Evolutionary conservation across 2,329 filamentous ascomycete species (phyloP), one percentile per base, ranked within the genome.

Genomic region (Calonectria ilicicola): DNA sequence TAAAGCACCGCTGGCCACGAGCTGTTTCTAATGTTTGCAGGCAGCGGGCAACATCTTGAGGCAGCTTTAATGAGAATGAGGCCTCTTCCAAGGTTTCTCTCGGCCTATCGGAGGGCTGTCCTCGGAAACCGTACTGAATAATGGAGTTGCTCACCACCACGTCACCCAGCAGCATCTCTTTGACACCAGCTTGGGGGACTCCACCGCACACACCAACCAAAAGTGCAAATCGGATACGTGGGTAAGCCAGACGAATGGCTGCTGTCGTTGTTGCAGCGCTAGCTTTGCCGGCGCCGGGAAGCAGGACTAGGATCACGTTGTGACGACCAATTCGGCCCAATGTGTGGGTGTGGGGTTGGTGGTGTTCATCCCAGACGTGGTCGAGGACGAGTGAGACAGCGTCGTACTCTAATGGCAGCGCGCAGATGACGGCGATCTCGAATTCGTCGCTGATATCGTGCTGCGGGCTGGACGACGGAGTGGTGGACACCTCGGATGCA

Each of bases 121-220:
- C 35, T 21, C 53, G 32, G 38, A 60, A 38, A 23, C 26, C 53
- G 19, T 60, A 60, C 38, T 60, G 53, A 21, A 60, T 14, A 23
- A 60, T 60, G 32, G 53, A 35, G 53, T 23, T 60, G 53, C 53
- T 26, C 53, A 60, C 21, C 21, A 60, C 53, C 53, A 60, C 53
- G 53, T 60, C 53, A 60, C 53, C 53, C n/a, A 60, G 53, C 53
- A 60, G 53, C 53, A 60, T 40, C 7, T 60, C 53, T 32, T 40
- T 23, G 32, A 2, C 53, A 15, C 32, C n/a, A 14, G 32, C 17
- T 26, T 26, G 53, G n/a, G 53, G 53, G 5, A 60, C 53, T 38
- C 53, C 53, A 23, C 53, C 15, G 21, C 53, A 60, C 9, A 40
- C 21, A 12, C 53, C 53, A 40, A 40, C 35, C 2, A 60, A 21